Conservation (phyloP, 2,329 filamentous ascomycete species). For the Colletotrichum camelliae region DNA sequence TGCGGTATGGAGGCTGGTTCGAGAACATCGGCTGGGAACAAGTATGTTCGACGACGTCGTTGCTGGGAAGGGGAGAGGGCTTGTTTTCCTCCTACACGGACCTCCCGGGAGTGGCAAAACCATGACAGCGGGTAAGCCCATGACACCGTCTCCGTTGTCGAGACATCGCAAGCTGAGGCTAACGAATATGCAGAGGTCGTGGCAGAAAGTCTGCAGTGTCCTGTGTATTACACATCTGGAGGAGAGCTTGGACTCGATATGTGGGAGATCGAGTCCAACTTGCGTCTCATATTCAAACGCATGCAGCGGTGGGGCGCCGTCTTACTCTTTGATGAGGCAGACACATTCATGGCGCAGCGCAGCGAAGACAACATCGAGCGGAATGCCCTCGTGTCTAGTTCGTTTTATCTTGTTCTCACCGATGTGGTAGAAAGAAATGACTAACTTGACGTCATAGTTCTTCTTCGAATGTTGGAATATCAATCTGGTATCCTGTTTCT, state of each 20-base stretch:
- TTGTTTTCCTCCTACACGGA: background rate
- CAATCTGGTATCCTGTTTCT: background rate
- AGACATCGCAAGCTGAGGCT: background rate
- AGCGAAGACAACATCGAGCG: background rate
- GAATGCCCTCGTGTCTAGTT: background rate
- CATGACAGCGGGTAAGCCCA: background rate
- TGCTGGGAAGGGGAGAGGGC: background rate
- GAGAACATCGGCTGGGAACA: background rate
- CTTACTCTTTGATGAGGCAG: background rate
- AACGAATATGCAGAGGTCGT: background rate
- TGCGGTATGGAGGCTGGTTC: background rate
- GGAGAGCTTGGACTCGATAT: accelerated
- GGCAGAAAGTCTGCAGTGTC: background rate
- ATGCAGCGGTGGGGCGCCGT: background rate
- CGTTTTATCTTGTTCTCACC: background rate
- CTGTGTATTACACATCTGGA: background rate
- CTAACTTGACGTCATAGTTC: background rate
- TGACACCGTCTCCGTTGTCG: background rate
- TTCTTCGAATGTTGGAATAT: background rate
- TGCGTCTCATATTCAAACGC: background rate
- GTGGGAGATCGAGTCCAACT: background rate
- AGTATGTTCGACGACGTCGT: background rate
- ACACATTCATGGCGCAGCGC: background rate
- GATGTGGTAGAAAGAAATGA: background rate
- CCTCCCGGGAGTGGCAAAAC: background rate